Evolutionary conservation across 208 protist genomes (phyloP), one percentile per base, ranked within the genome.

Genomic region (Acanthamoeba healyi): DNA sequence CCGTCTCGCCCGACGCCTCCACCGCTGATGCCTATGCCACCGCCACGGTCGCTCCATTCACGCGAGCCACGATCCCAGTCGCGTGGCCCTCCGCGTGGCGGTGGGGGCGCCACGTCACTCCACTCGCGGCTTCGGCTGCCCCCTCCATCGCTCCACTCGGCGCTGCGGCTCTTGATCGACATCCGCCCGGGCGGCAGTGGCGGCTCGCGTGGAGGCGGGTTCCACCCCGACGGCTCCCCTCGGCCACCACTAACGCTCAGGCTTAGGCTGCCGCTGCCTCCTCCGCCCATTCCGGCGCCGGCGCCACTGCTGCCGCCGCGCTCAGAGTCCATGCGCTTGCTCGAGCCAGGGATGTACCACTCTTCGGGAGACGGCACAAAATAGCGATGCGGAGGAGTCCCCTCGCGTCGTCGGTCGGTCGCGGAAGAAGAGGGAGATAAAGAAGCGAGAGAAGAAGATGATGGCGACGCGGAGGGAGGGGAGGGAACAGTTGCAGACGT

Each of bases 311-410:
- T 29, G n/a, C 65, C 32, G n/a, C 34, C 65, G n/a, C n/a, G n/a
- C n/a, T 74, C 29, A 38, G 54, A 24, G 54, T 15, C 54, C 7
- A 4, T 12, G 12, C 67, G 67, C 36, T 77, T 77, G 67, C 67
- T 77, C 19, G 67, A 36, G 34, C 72, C 72, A 10, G 72, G 72
- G 34, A 82, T 51, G n/a, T 82, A 82, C 72, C 72, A 82, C n/a
- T 82, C 72, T 38, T 82, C 72, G 40, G 72, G 72, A 10, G 72
- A 19, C 17, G 72, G 72, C 40, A 82, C 42, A 32, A 82, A 82
- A 22, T 82, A 82, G 24, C 72, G 72, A 51, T 82, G 72, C 22
- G 72, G 72, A 32, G 72, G 72, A 32, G 72, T 82, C 2, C 72
- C 72, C 36, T 82, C 72, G 34, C 72, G 72, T 44, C 72, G 72